Base-by-base conservation (phyloP, 2,329 filamentous ascomycete genomes). In the Cladosporium sphaerospermum region DNA sequence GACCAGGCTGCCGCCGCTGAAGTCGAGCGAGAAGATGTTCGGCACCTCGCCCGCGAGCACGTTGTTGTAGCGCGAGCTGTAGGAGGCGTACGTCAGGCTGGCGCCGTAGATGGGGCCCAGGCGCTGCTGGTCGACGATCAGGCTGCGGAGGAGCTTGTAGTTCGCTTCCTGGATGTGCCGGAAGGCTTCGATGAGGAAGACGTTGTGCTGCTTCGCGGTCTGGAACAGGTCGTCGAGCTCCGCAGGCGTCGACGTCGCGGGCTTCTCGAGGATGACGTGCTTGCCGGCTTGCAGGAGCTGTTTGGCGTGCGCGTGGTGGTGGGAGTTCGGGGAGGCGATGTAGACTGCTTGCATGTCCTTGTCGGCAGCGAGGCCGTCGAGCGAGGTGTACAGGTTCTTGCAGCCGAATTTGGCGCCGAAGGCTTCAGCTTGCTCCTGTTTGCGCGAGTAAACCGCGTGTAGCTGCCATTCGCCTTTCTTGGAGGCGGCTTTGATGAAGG, bases 261-360 rank as follows among this genome's bases (percentile, higher is more conserved):
- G 75, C 60, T 78, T 78, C 61, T 78, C 75, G n/a, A 78, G 63
- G 31, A 78, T 68, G 55, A 77, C 74, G 59, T 78, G 70, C 58
- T 77, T 77, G 47, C 70, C 68, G 2, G 71, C 73, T 4, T 61
- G 42, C 33, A 78, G 66, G 36, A 74, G 63, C 13, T 62, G 59
- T 55, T 73, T 73, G 13, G 74, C 72, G 56, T 77, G 75, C 37
- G 62, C 64, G 62, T 71, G 73, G 64, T 77, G 75, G 40, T 75
- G 66, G 39, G 69, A 71, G 64, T 77, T 77, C 34, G 75, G 75
- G 11, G 72, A 75, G 18, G 75, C 74, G 53, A 77, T 73, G 69
- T 78, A 78, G 45, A 77, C 64, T 49, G 71, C 67, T 40, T 70
- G 63, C 54, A 77, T 63, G 43, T 65, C 63, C 3, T 62, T 39